phyloP scores from a whole-genome alignment of 2,329 filamentous ascomycete genomes.

The Penicillium paneum region DNA sequence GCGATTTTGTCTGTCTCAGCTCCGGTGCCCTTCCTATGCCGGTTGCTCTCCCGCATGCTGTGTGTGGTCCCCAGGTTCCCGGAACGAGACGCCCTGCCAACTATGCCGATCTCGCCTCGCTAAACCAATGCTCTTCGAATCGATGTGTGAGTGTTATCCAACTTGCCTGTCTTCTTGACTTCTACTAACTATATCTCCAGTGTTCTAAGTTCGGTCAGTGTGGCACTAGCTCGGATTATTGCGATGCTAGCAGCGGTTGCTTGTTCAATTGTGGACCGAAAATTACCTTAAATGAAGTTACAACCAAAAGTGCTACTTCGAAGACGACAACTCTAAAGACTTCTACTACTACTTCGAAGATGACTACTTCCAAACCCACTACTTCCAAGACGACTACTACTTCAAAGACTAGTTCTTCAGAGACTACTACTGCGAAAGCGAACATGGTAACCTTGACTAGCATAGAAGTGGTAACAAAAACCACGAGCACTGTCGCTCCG shows the following conservation, averaged over 20 bases:
- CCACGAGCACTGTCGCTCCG: background rate
- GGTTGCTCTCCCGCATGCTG: constrained; percentile 34
- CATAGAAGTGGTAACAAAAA: background rate
- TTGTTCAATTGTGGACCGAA: background rate
- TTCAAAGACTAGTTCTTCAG: background rate
- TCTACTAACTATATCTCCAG: background rate
- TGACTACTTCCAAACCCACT: background rate
- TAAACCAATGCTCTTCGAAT: constrained; percentile 15
- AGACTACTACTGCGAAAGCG: background rate
- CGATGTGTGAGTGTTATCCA: constrained; percentile 12
- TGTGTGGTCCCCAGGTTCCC: constrained; percentile 48
- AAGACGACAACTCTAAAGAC: background rate
- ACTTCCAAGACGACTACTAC: background rate
- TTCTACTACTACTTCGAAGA: background rate
- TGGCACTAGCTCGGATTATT: background rate
- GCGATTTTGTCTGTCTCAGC: constrained; percentile 42
- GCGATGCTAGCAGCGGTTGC: background rate
- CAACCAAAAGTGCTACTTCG: background rate
- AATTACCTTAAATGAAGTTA: background rate
- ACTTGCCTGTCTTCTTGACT: too few relatives aligned
- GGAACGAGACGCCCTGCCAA: constrained; percentile 36
- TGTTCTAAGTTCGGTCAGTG: background rate
- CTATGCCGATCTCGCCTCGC: constrained; percentile 23
- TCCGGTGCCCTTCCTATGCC: constrained; percentile 44
- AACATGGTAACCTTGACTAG: background rate